Evolutionary conservation across 202 grass and related monocot genomes (phyloP), one percentile per base, ranked within the genome.

Genomic region (Saccharum hybrid): DNA sequence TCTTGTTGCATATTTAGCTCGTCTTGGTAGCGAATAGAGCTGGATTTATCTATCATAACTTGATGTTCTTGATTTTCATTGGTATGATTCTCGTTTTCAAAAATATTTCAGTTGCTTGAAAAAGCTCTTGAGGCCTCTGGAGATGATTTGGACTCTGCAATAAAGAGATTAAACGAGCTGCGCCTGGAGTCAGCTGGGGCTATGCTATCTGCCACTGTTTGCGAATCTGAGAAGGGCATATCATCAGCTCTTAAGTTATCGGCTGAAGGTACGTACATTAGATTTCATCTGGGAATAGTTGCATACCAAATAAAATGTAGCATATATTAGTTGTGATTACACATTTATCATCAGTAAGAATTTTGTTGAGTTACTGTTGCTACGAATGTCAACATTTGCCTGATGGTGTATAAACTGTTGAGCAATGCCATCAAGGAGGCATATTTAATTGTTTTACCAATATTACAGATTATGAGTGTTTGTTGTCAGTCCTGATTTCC

Each of bases 131-230:
- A 94, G 71, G 89, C 91, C 68, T 90, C 87, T 66, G 96, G 91
- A 87, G 92, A 96, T 90, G 96, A 98, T 68, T 80, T 98, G 23
- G 93, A 96, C 87, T 92, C 81, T 72, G 87, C 93, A 68, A 98
- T 98, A 83, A 91, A 89, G 83, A 90, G 89, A 78, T 88, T 98
- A 78, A 90, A 87, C 74, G 84, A 92, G 69, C 77, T 98, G 57
- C 76, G 75, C 19, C 86, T 98, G 36, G 93, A 90, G 82, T 91
- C 92, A 64, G 71, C 85, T 76, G 84, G 87, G 78, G 56, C 68
- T 60, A 74, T 82, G 41, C 76, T 89, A 73, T 82, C 62, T 23
- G 78, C 87, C 71, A 60, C 60, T 76, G 65, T 78, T 59, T 71
- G 72, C 66, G 87, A 68, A 80, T 82, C 75, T 34, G 81, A 94